phyloP scores from a whole-genome alignment of 495 filamentous ascomycete genomes.

The Cercophora sp. region DNA sequence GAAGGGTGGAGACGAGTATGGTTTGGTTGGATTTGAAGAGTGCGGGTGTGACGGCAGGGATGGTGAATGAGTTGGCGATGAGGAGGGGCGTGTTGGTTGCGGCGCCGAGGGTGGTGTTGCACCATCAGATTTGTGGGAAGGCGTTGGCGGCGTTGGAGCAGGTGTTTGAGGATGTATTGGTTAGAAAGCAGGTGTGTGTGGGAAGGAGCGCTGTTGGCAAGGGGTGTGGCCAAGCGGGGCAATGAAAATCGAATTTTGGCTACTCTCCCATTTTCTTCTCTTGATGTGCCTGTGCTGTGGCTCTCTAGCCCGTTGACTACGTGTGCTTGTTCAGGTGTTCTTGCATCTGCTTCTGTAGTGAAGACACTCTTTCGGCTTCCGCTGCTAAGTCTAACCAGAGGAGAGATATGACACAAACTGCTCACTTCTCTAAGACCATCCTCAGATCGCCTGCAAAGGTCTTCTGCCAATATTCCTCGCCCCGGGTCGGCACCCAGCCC shows the following conservation, averaged over 20 bases:
- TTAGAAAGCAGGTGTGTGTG: not conserved
- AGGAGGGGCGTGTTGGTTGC: constrained; percentile 50
- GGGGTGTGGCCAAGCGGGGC: not conserved
- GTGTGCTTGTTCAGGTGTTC: no score
- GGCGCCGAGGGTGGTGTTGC: constrained; percentile 56
- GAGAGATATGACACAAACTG: no score
- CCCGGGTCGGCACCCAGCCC: not conserved
- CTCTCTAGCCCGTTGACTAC: no score
- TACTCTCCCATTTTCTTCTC: no score
- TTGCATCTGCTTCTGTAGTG: no score
- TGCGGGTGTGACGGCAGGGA: constrained; percentile 35
- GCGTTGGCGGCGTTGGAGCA: constrained; percentile 41
- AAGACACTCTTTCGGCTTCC: no score
- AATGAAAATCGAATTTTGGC: no score
- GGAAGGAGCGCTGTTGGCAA: not conserved
- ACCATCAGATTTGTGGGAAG: constrained; percentile 59
- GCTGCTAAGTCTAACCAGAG: no score
- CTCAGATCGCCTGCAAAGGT: not conserved
- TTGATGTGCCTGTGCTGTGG: no score
- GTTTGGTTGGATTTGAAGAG: constrained; percentile 73
- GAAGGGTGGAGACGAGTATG: constrained; percentile 80
- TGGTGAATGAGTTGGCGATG: constrained; percentile 44
- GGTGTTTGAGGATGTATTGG: not conserved
- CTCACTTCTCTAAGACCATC: not conserved
- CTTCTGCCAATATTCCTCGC: not conserved